These are phyloP conservation scores for Acacia crassicarpa DNA, from an alignment of 306 rosid genomes.

Conservation along the genomic window DNA sequence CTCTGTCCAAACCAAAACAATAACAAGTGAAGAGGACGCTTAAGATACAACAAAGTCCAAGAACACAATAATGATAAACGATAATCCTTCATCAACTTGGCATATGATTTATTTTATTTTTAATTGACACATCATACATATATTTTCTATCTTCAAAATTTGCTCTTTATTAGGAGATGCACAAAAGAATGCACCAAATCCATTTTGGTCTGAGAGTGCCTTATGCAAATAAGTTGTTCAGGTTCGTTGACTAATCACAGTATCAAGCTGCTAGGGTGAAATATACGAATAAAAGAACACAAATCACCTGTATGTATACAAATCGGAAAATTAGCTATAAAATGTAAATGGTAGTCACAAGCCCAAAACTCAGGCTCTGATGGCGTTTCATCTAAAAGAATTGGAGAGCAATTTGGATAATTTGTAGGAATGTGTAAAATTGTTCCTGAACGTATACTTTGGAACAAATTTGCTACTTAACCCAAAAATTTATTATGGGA, in stretches of 20 bases:
- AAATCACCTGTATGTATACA: too few relatives aligned
- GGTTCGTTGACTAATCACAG: not conserved
- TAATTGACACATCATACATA: not conserved
- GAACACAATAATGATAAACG: not conserved
- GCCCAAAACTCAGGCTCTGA: constrained; percentile 22
- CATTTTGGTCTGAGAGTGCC: not conserved
- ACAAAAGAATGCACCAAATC: not conserved
- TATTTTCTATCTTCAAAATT: not conserved
- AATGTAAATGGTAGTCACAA: not conserved
- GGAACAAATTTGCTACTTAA: too few relatives aligned
- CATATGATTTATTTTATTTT: not conserved
- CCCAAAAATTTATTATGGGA: too few relatives aligned
- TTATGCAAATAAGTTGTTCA: not conserved
- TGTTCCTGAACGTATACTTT: too few relatives aligned
- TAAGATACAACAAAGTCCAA: not conserved
- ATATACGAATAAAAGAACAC: not conserved
- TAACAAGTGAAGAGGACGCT: not conserved
- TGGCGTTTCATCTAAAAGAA: constrained; percentile 33
- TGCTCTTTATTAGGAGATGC: not conserved
- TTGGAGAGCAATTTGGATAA: constrained; percentile 39
- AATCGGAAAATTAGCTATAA: not conserved
- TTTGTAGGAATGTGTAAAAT: constrained; percentile 33
- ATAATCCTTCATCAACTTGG: not conserved
- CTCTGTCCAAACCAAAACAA: constrained; percentile 28
- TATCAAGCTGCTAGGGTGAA: not conserved